Percentiles rank a stretch among this genome's conserved stretches.
Conservation (phyloP, 306 rosid genomes). For the cucumber (Cucumis sativus) region Cucumber_9930_V3 NC_026657.2:30114501-30115000, state of each 20-base stretch:
- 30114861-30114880: conserved; percentile 78
- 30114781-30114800: conserved; percentile 89
- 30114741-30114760: conserved; percentile 44
- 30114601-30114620: background rate
- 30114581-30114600: conserved; percentile 55
- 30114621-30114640: background rate
- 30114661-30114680: background rate
- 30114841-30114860: conserved; percentile 55
- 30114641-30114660: background rate
- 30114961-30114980: background rate
- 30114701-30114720: background rate
- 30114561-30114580: conserved; percentile 54
- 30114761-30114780: conserved; percentile 59
- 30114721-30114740: background rate
- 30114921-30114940: background rate
- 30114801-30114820: conserved; percentile 80
- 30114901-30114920: background rate
- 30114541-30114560: conserved; percentile 75
- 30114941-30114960: background rate
- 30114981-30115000: conserved; percentile 1
- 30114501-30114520: conserved; percentile 85
- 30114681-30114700: background rate
- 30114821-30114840: conserved; percentile 45
- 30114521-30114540: conserved; percentile 93
- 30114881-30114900: conserved; percentile 72